phyloP scores from a whole-genome alignment of 1,139 yeast species.

The Pichia sp. region DNA sequence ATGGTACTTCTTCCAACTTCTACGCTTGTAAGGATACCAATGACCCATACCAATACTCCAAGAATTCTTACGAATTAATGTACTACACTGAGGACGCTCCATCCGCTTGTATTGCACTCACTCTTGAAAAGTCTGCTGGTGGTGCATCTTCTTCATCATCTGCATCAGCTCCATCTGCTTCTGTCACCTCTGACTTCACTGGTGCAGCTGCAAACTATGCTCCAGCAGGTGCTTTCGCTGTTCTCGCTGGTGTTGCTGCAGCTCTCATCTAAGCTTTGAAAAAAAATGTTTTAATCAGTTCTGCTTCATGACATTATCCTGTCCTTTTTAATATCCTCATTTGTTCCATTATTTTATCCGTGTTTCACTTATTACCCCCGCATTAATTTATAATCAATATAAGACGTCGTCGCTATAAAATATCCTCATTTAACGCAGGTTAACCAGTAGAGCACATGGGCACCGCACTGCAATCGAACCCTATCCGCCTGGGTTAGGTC shows the following conservation, averaged over 20 bases:
- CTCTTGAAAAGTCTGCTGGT: conserved; percentile 5
- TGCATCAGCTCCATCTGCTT: neutral
- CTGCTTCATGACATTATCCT: too few relatives aligned
- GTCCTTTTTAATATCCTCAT: too few relatives aligned
- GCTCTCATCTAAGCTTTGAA: neutral
- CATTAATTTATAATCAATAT: too few relatives aligned
- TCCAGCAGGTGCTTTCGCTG: conserved; percentile 4
- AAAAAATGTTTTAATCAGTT: too few relatives aligned
- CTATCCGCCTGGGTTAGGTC: too few relatives aligned
- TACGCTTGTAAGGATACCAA: conserved; percentile 24
- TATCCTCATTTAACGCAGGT: too few relatives aligned
- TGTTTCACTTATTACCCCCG: too few relatives aligned
- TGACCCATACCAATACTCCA: conserved; percentile 22
- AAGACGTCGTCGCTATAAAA: too few relatives aligned
- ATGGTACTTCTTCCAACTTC: conserved; percentile 20
- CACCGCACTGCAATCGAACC: too few relatives aligned
- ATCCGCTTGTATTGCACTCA: conserved; percentile 14
- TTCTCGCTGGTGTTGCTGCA: conserved; percentile 1
- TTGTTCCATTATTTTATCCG: too few relatives aligned
- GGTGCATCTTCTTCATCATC: conserved; percentile 5
- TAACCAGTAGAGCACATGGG: too few relatives aligned
- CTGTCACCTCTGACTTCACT: neutral
- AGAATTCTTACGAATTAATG: conserved; percentile 17
- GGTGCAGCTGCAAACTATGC: conserved; percentile 1
- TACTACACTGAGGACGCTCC: conserved; percentile 20